These are phyloP conservation scores for Populus alba DNA, from an alignment of 345 rosid species.

Conservation along the genomic window DNA sequence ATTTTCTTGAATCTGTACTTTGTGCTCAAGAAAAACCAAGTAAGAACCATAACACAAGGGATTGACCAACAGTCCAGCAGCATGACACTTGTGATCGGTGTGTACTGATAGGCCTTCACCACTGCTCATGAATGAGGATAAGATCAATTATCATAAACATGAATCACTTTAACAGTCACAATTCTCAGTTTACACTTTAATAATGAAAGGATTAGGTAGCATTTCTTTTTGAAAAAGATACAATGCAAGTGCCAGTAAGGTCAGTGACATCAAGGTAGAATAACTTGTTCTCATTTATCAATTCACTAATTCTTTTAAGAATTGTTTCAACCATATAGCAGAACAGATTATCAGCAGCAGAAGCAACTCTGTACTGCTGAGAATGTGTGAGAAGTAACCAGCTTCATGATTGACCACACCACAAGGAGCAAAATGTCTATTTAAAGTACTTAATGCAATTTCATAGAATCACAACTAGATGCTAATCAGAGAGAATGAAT, in stretches of 20 bases:
- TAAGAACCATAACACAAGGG: constrained; percentile 80
- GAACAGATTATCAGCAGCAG: neutral
- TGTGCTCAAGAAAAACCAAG: constrained; percentile 71
- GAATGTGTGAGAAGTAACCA: neutral
- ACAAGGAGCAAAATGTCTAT: neutral
- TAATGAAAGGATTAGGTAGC: neutral
- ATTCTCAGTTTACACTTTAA: neutral
- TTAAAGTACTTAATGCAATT: neutral
- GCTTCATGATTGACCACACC: constrained; percentile 1
- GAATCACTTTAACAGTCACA: neutral
- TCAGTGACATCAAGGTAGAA: neutral
- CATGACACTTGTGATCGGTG: constrained; percentile 87
- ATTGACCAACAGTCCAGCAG: constrained; percentile 94
- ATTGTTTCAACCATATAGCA: neutral
- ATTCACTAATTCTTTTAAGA: neutral
- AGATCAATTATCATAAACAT: constrained; percentile 11
- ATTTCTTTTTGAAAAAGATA: neutral
- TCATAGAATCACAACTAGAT: neutral
- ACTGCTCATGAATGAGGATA: constrained; percentile 41
- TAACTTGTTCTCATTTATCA: neutral
- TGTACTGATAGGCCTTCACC: constrained; percentile 90
- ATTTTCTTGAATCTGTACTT: constrained; percentile 76
- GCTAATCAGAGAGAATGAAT: neutral
- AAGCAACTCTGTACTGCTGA: neutral
- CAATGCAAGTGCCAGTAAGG: neutral